Conservation (phyloP, 2,329 filamentous ascomycete genomes). For the Fonsecaea erecta region DNA sequence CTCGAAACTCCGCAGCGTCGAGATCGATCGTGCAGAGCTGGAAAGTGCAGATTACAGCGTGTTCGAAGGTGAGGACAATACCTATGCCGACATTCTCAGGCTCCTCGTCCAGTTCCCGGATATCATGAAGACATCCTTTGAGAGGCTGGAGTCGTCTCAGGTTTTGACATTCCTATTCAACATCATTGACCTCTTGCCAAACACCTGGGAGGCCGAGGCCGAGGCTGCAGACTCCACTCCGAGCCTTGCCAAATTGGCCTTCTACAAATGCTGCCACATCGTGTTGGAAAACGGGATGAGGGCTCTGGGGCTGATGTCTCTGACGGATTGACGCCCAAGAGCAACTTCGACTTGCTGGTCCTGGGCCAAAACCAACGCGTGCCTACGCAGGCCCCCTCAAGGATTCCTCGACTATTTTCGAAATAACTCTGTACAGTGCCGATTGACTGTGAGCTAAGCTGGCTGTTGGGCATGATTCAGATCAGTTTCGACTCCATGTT, state of each 20-base stretch:
- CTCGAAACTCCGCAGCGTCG: constrained; percentile 63
- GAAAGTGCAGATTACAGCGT: constrained; percentile 68
- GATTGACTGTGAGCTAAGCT: not conserved
- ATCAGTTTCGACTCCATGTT: not conserved
- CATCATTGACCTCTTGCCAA: constrained; percentile 12
- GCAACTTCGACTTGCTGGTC: not conserved
- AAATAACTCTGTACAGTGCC: not conserved
- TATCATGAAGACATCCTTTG: constrained; percentile 76
- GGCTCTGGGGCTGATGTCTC: constrained; percentile 75
- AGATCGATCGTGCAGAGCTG: constrained; percentile 62
- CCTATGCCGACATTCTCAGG: constrained; percentile 74
- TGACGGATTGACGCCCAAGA: constrained; percentile 56
- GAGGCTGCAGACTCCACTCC: constrained; percentile 77
- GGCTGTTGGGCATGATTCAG: constrained; percentile 43
- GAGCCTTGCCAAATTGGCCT: constrained; percentile 72
- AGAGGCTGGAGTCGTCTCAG: constrained; percentile 76
- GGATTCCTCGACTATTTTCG: not conserved
- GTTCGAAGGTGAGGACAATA: constrained; percentile 65
- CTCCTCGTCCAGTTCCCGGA: constrained; percentile 84
- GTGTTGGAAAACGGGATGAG: constrained; percentile 84
- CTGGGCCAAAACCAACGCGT: not conserved
- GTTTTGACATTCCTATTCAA: constrained; percentile 73
- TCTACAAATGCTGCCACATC: constrained; percentile 76
- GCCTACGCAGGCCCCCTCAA: not conserved
- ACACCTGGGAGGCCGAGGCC: constrained; percentile 64